Evolutionary conservation across 2,329 filamentous ascomycete genomes (phyloP), one percentile per base, ranked within the genome.

Genomic region (Arthroderma uncinatum): DNA sequence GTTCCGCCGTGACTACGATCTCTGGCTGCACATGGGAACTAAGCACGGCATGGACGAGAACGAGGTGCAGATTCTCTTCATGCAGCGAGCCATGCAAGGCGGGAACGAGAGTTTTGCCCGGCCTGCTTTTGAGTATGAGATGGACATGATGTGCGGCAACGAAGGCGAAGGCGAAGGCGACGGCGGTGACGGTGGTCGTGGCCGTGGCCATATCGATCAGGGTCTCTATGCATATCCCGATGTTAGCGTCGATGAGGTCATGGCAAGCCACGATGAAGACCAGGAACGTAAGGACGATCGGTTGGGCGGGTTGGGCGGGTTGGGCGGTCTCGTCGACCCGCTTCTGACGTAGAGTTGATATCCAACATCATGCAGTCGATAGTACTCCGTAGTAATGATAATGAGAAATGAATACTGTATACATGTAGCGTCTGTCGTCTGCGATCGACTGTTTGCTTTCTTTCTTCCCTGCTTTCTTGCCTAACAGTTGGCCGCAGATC

Each of bases 1-100:
- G 47, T 85, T 84, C 70, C 74, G 75, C 58, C 75, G 79, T 48
- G 77, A 81, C 37, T 79, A 80, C 60, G 80, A 84, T 64, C 71
- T 84, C 2, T 76, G 78, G 61, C 68, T 77, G 5, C 82, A 85
- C 64, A 73, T 82, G 70, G 75, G 71, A 58, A 70, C 73, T 55
- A 73, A 72, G 34, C 75, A 78, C 47, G 61, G 62, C 10, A 68
- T 65, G 53, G 63, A 65, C 2, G 70, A 73, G 55, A 70, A 73
- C 33, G 70, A 73, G 47, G 70, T 73, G 14, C 71, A 72, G 25
- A 66, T 68, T 23, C 57, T 74, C 4, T 74, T 73, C 58, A 68
- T 73, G 64, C 69, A 70, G 60, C 69, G 71, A 23, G 70, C 71
- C 2, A 62, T 73, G 50, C 60, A 73, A 28, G 65, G 67, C 3